phyloP scores from a whole-genome alignment of 257 asterid species.

The Ballota nigra region DNA sequence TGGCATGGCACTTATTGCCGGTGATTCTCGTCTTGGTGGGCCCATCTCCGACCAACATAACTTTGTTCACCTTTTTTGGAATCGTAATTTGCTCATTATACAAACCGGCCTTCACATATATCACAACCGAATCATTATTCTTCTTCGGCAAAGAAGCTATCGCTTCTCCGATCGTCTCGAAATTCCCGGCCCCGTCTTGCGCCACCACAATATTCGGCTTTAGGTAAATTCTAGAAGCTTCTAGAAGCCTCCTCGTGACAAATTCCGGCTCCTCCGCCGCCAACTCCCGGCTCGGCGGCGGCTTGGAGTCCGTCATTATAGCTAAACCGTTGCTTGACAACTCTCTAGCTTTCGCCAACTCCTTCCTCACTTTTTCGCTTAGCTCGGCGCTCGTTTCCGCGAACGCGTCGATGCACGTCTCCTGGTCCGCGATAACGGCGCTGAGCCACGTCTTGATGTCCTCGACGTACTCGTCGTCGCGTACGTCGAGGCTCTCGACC shows the following conservation, averaged over 20 bases:
- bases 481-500: slow-evolving; percentile 16
- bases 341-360: slow-evolving; percentile 40
- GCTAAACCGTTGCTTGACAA: slow-evolving; percentile 67
- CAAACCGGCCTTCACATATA: slow-evolving; percentile 61
- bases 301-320: slow-evolving; percentile 36
- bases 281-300: slow-evolving; percentile 31
- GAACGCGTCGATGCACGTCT: slow-evolving; percentile 78
- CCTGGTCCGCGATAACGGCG: slow-evolving; percentile 55
- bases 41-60: slow-evolving; percentile 61
- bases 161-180: slow-evolving; percentile 51
- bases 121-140: slow-evolving; percentile 26
- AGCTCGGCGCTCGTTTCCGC: slow-evolving; percentile 58
- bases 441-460: slow-evolving; percentile 62
- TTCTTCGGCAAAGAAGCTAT: slow-evolving; percentile 31
- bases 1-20: slow-evolving; percentile 37
- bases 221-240: neutral
- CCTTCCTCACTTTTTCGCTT: slow-evolving; percentile 57
- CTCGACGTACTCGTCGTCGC: slow-evolving; percentile 33
- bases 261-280: neutral
- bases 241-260: neutral
- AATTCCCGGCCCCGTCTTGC: slow-evolving; percentile 57
- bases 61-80: slow-evolving; percentile 32
- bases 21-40: slow-evolving; percentile 50
- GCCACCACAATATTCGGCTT: slow-evolving; percentile 47
- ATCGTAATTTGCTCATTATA: slow-evolving; percentile 46